Base-by-base conservation (phyloP, 495 filamentous ascomycete species). In the Astrothelium macrocarpum region DNA sequence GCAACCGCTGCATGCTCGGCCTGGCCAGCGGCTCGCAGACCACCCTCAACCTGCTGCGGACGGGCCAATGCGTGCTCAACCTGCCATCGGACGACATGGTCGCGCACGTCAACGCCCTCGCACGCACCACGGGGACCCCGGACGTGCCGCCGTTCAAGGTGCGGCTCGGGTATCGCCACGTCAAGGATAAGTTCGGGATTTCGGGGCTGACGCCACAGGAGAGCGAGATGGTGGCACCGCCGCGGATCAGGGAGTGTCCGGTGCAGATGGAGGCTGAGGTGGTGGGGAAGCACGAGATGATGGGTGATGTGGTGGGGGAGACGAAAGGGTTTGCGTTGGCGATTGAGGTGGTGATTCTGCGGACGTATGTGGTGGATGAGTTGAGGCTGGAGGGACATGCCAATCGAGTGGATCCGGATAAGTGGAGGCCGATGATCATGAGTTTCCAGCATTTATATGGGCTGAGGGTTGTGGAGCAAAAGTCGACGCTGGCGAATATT, bases 1-100 rank as follows among this genome's bases (percentile, higher is more conserved):
- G 74, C 31, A 67, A 77, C 62, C 73, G 73, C 16, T 79, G 78
- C 70, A 66, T 80, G 66, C 73, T 80, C 18, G 78, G 78, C n/a
- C 65, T 79, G 9, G 70, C 29, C 16, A 66, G 67, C 32, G 59
- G 64, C 59, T 77, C 74, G 31, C 75, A 79, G 65, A 79, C 77
- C 0, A 75, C 77, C 2, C 59, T 71, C 59, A 79, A 80, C 58
- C 71, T 80, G 10, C 65, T 74, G 10, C 78, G 77, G 32, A 78
- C 73, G 14, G 74, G 72, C 29, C 65, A 77, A 68, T 79, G 77
- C 62, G 77, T 80, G 49, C 70, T 79, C 46, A 80, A 80, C 59
- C 73, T 79, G 9, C 62, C 75, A 23, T 70, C 68, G 32, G 76
- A 78, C 42, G 64, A 64, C 61, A 78, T 80, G 77, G 71, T 66